Evolutionary conservation across 1,284 basidiomycete species (phyloP), one percentile per base, ranked within the genome.

Genomic region (Fomitopsis palustris): DNA sequence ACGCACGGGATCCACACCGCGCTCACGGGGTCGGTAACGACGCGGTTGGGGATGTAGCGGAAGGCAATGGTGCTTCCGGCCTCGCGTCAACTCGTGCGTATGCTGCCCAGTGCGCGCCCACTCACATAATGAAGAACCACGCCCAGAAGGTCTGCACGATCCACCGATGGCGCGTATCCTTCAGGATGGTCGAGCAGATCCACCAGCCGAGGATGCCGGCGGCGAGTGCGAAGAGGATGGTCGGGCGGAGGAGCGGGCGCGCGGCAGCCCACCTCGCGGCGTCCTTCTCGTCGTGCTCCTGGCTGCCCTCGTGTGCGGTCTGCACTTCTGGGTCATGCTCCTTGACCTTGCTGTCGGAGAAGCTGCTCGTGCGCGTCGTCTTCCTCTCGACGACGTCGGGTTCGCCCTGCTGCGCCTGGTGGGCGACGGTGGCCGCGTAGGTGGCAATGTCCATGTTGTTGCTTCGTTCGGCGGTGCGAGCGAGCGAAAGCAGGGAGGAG

Each of bases 111-210:
- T 35, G n/a, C 39, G 12, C 6, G 23, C 41, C 0, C 31, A 76
- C 82, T 65, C 64, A 87, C 86, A 81, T 62, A 63, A 92, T 77
- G 76, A 92, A 92, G 57, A 84, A 84, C 92, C 91, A 93, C 3
- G 91, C 88, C 66, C 87, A 89, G 47, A 92, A 53, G 0, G 90
- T 89, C 72, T 92, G 89, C 7, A 89, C 86, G 62, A 93, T 82
- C 89, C 90, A 93, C 75, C 88, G 79, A 73, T 83, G 85, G 43
- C 91, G 81, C 4, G 91, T 93, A 16, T 79, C 83, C 58, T 76
- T 67, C 51, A 93, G 74, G 23, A 91, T 70, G 0, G 82, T 91
- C 5, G 90, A 73, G 61, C 85, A 87, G 54, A 92, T 85, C 91
- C 91, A 93, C 91, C 91, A 92, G 47, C 82, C 89, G 51, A 92